Evolutionary conservation across 1,284 basidiomycete genomes (phyloP), one percentile per base, ranked within the genome.

Genomic region (Ganoderma sinense): DNA sequence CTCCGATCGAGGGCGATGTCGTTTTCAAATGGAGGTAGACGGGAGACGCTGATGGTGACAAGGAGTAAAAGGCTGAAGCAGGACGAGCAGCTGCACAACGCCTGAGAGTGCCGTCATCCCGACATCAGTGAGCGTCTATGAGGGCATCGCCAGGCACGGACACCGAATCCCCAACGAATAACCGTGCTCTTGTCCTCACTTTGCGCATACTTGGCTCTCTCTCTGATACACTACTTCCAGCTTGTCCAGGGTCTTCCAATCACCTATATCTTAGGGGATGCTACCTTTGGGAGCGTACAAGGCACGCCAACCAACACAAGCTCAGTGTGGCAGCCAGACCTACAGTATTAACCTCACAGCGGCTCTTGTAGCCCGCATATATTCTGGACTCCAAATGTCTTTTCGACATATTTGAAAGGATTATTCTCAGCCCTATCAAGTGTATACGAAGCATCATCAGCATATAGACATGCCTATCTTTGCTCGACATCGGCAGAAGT

Each of bases 401-500:
- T 5, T 55, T 55, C 5, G 26, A 55, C 51, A 10, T 39, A 14
- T 26, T 41, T 61, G n/a, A 41, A 41, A 23, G 23, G 5, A n/a
- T n/a, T 56, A 39, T 59, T 59, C 31, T 39, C 45, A 51, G 18
- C 26, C 41, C 61, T 31, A 40, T 39, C 31, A 63, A 43, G 65
- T 20, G 33, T 45, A 43, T 59, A 53, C 29, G 61, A 51, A 20
- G 53, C 62, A 51, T 64, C 61, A 58, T 36, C 55, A 60, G 20
- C 43, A 13, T 31, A 29, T 2, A 40, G 59, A 11, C 56, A 63
- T 41, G 64, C 64, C 58, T 66, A 69, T 69, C 68, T 55, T 48
- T 58, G 18, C 33, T 23, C 10, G 8, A 61, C 26, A 40, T 64
- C 68, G 64, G 68, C 68, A 69, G 68, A 69, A 69, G 68, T 48